Evolutionary conservation across 805 yeast genomes (phyloP), one percentile per base, ranked within the genome.

Genomic region (Metschnikowia anglica): DNA sequence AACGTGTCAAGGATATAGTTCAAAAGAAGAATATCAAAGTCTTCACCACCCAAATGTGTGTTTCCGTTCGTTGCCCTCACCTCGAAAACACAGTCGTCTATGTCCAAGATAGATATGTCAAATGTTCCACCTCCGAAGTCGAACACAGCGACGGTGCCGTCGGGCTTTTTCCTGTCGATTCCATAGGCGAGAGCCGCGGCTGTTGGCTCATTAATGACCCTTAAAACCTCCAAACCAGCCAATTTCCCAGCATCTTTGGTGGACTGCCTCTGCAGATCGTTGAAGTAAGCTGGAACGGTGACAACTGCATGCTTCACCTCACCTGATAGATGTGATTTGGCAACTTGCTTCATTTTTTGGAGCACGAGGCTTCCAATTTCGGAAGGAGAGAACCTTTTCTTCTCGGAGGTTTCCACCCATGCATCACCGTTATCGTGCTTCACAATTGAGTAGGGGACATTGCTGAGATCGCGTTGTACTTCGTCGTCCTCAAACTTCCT

Each of bases 111-210:
- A 12, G 91, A 84, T 34, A 85, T 84, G 66, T 85, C 95, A 63
- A 85, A 85, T 30, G 93, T 85, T 47, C 93, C 93, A 46, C 93
- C 93, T 53, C 93, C 93, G 52, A 85, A 73, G 65, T 85, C 95
- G 58, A 82, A 85, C 31, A 78, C 80, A 28, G 80, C 77, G 16
- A 78, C 69, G 33, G 75, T 66, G 29, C 80, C 79, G 57, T 76
- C 79, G 44, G 73, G 63, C 36, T 55, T 52, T 41, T 73, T 70
- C 54, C 75, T 72, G 56, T 85, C 91, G 52, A 90, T 79, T 74
- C 97, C 97, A 76, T 89, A 89, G 55, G 97, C 97, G 72, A 88
- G 87, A 53, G 97, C 97, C 54, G 97, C 97, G 39, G 97, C 97
- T 6, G 57, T 85, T 30, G 93, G 93, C 63, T 85, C 93, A 62